Conservation (phyloP, 1,284 basidiomycete species). For the Trametes versicolor region DNA sequence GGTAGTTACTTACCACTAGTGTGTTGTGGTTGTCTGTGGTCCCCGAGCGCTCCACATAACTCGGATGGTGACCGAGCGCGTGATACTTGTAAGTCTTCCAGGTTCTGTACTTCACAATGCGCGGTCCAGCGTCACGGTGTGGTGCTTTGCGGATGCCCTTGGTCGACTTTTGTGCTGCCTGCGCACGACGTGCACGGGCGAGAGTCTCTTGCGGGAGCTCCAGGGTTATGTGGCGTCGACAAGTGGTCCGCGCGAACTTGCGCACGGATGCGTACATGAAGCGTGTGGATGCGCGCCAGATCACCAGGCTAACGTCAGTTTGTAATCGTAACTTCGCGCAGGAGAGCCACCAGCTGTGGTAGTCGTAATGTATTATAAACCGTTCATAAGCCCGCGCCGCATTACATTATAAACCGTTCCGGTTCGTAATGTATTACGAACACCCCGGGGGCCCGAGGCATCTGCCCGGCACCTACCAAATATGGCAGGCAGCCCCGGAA, state of each 20-base stretch:
- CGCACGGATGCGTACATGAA: too few species aligned
- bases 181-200: conserved; percentile 27
- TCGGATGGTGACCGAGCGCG: conserved; percentile 39
- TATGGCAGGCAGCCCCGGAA: too few species aligned
- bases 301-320: conserved; percentile 31
- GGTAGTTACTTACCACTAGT: conserved; percentile 44
- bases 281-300: too few species aligned
- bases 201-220: conserved; percentile 42
- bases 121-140: too few species aligned
- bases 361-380: too few species aligned
- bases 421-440: too few species aligned
- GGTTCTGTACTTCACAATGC: not conserved
- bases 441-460: too few species aligned
- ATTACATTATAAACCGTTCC: too few species aligned
- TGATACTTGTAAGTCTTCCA: conserved; percentile 34
- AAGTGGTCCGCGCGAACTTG: conserved; percentile 14
- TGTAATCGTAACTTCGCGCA: conserved; percentile 47
- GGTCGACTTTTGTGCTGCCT: not conserved
- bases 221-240: conserved; percentile 27
- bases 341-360: too few species aligned
- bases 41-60: conserved; percentile 41
- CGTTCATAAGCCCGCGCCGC: too few species aligned
- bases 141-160: not conserved
- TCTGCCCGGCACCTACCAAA: too few species aligned
- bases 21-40: conserved; percentile 49